Base-by-base conservation (phyloP, 345 rosid genomes). In the Nasturtium officinale region DNA sequence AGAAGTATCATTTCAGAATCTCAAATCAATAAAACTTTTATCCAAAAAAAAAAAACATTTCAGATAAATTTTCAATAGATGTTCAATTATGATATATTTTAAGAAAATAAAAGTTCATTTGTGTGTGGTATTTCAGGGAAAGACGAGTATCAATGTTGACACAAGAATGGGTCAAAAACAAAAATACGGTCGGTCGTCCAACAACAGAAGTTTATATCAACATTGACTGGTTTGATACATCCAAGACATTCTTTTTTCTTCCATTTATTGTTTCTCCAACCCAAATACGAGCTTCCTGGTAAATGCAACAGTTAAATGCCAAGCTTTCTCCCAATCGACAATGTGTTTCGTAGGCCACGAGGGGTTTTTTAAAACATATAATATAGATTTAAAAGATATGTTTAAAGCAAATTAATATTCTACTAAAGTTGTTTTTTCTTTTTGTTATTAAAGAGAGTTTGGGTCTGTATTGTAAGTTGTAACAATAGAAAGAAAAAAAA, bases 171-270 rank as follows among this genome's bases (percentile, higher is more conserved):
- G 48, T 43, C n/a, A 43, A 43, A n/a, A 43, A 6, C 61, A 67
- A 75, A 59, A 43, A 10, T 67, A 67, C 48, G 56, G 79, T 75
- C 74, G 69, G 69, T 75, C 74, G 74, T 75, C 74, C 51, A 75
- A 51, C 9, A 23, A 17, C 9, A 43, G 0, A 28, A 26, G 35
- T 43, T 15, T 43, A 25, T 33, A 65, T 33, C 60, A 45, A 60
- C n/a, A 59, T 65, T 75, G 56, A 42, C 69, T 61, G 35, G n/a
- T 75, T 75, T 53, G 28, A 61, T 75, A 53, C 50, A 60, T 9
- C 64, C 74, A 42, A 60, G 16, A 60, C 63, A 67, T 75, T 68
- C 40, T 67, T 33, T 65, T 53, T 51, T 38, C 40, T 50, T 58
- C 42, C 68, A 61, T 61, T 61, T 61, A 71, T 61, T 52, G 23